phyloP scores from a whole-genome alignment of 306 rosid species.

The Cicer chorassanicum region DNA sequence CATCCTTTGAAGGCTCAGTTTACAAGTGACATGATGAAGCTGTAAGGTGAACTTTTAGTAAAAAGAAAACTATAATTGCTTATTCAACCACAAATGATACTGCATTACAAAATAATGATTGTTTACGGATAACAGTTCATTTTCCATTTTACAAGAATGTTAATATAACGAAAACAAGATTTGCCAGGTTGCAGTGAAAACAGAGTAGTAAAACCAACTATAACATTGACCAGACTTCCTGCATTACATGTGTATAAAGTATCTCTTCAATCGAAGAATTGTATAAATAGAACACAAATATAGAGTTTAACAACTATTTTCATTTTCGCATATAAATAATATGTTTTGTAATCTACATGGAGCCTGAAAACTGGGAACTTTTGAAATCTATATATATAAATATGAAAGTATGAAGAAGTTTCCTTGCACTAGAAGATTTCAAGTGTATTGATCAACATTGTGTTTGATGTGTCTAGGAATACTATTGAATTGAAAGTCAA shows the following conservation, averaged over 20 bases:
- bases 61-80: conserved; percentile 24
- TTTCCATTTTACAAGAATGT: conserved; percentile 1
- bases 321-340: no score
- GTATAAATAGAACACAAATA: no score
- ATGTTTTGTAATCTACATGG: no score
- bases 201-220: conserved; percentile 18
- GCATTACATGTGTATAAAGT: conserved; percentile 5
- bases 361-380: not conserved
- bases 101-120: conserved; percentile 32
- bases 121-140: conserved; percentile 15
- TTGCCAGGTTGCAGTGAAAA: conserved; percentile 3
- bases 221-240: conserved; percentile 12
- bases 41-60: conserved; percentile 20
- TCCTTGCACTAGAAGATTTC: conserved; percentile 5
- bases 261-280: conserved; percentile 23
- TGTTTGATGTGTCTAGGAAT: conserved; percentile 7
- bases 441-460: conserved; percentile 6
- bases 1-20: conserved; percentile 18
- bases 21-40: conserved; percentile 27
- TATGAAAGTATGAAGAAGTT: conserved; percentile 12
- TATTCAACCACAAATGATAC: conserved; percentile 5
- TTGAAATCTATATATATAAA: not conserved
- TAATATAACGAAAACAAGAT: conserved; percentile 6
- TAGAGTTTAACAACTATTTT: no score
- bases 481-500: conserved; percentile 34